Percentiles rank a stretch among this genome's conserved stretches.
Conservation (phyloP, 2,329 filamentous ascomycete genomes). For the Verticillium klebahnii region DNA sequence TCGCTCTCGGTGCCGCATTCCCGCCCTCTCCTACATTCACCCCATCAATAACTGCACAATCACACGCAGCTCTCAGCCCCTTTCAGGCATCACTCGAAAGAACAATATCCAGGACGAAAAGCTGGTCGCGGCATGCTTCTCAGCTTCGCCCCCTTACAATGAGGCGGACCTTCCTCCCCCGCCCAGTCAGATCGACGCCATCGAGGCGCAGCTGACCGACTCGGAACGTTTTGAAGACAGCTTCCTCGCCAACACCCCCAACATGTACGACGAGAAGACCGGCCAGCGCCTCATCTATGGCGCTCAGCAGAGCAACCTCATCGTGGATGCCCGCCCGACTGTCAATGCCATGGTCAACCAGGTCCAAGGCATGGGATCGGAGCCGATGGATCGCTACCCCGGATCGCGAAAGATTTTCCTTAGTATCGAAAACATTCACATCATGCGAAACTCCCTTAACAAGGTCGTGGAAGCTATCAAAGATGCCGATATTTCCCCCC, state of each 20-base stretch:
- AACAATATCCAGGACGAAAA: constrained; percentile 95
- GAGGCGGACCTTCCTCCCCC: constrained; percentile 30
- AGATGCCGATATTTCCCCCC: constrained; percentile 80
- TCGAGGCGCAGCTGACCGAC: constrained; percentile 51
- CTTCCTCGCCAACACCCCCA: constrained; percentile 48
- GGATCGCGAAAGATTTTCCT: constrained; percentile 88
- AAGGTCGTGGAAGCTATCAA: constrained; percentile 87
- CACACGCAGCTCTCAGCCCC: constrained; percentile 87
- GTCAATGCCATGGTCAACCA: constrained; percentile 96
- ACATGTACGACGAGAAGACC: constrained; percentile 52
- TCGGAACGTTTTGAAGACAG: constrained; percentile 67
- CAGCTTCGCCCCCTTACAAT: constrained; percentile 48
- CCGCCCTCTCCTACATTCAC: constrained; percentile 89
- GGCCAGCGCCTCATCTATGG: constrained; percentile 72
- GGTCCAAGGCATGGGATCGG: constrained; percentile 85
- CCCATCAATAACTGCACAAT: constrained; percentile 96
- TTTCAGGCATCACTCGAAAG: constrained; percentile 80
- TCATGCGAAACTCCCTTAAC: constrained; percentile 88
- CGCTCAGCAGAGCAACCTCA: constrained; percentile 88
- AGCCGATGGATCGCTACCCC: constrained; percentile 97
- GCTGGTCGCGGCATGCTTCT: constrained; percentile 87
- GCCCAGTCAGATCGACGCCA: constrained; percentile 46
- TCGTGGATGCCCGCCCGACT: constrained; percentile 90
- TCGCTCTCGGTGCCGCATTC: constrained; percentile 83
- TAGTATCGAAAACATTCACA: constrained; percentile 96